Evolutionary conservation across 2,329 filamentous ascomycete genomes (phyloP).

Genomic region (Shiraia bambusicola): DNA sequence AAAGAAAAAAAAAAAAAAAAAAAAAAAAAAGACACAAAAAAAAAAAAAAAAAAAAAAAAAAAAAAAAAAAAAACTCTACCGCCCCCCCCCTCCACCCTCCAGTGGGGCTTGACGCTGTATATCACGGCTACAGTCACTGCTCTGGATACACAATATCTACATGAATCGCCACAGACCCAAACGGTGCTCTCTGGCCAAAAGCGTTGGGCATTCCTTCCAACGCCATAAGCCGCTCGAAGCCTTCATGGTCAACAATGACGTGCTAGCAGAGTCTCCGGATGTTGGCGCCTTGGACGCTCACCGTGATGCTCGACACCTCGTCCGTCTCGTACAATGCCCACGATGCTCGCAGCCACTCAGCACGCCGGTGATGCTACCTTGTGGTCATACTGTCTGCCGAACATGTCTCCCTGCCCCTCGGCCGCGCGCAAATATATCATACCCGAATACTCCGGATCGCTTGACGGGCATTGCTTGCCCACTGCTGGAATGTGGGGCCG

Average conservation of each 20-base stretch:
- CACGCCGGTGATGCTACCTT: conserved; percentile 75
- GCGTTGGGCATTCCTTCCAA: conserved; percentile 37
- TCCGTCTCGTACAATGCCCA: conserved; percentile 76
- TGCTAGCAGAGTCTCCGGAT: conserved; percentile 34
- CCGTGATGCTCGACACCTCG: conserved; percentile 61
- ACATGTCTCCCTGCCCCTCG: conserved; percentile 70
- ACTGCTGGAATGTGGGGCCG: conserved; percentile 63
- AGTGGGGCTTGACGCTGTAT: conserved; percentile 13
- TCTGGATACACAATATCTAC: conserved; percentile 22
- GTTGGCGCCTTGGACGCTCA: conserved; percentile 50
- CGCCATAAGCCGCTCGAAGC: conserved; percentile 27
- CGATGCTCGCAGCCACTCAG: conserved; percentile 69
- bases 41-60: too few relatives aligned
- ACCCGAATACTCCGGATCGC: conserved; percentile 68
- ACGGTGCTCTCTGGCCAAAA: conserved; percentile 36
- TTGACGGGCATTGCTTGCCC: conserved; percentile 74
- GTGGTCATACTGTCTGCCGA: conserved; percentile 76
- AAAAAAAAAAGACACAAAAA: too few relatives aligned
- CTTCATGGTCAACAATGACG: conserved; percentile 49
- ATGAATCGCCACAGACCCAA: conserved; percentile 42
- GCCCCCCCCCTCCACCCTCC: conserved; percentile 2
- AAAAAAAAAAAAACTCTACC: too few relatives aligned
- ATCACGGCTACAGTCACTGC: conserved; percentile 23
- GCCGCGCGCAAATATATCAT: conserved; percentile 70
- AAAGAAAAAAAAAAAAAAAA: too few relatives aligned